Base-by-base conservation (phyloP, 1,284 basidiomycete species). In the Sutorius eximius region DNA sequence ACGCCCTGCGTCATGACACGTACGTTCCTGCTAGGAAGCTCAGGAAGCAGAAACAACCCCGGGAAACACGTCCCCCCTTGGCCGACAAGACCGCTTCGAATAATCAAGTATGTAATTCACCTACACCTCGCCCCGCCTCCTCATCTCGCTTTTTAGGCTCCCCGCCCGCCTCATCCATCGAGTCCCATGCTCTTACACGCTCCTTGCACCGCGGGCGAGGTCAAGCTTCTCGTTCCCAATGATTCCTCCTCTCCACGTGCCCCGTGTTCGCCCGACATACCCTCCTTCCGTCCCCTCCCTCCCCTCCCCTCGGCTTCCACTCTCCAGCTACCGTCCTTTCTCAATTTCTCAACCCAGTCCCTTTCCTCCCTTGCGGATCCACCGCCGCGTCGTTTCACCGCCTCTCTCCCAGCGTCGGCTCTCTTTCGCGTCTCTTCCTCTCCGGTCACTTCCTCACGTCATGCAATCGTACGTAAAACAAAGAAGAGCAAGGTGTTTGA, bases 301-400 rank as follows among this genome's bases (percentile, higher is more conserved):
- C 69, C 69, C 3, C 60, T 77, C 22, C 69, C 71, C 9, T 67
- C 64, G 16, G 58, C 70, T 33, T 76, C 76, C 40, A 66, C 75
- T 22, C 61, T 78, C 51, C 67, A 70, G 40, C 59, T 77, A 11
- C 71, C 75, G 33, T 71, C 73, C 45, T 74, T 77, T 37, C 64
- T 73, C 47, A 38, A 71, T 41, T 53, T 73, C 45, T 66, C 72
- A 5, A 45, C 60, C 33, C 58, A 55, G 15, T 69, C 70, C 30
- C 45, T 60, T 18, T 7, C 53, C 24, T 51, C 57, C n/a, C 49
- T 27, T 11, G 47, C 47, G 42, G 61, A 59, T 46, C 55, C 51
- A 12, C 47, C 22, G 20, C 53, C 48, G 33, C 57, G 44, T 34
- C 50, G 18, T 22, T 49, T 61, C 2, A 18, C 55, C 1, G 9